A percentile compares a stretch with the other conserved stretches of the same genome.
phyloP scores from a whole-genome alignment of 495 filamentous ascomycete species.

The Physcia stellaris region DNA sequence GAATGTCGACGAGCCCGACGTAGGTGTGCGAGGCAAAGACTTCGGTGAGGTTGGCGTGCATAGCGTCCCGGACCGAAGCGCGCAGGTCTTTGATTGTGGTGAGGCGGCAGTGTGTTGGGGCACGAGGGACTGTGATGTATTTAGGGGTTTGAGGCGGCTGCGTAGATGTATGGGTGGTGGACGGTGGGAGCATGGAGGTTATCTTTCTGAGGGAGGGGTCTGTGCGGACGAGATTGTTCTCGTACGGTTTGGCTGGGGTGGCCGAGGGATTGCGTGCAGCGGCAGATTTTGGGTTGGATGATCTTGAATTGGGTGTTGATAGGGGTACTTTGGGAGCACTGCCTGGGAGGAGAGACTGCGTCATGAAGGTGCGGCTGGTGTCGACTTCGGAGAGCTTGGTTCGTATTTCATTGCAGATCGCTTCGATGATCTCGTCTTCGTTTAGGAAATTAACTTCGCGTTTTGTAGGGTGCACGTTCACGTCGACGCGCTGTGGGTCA shows the following conservation, averaged over 20 bases:
- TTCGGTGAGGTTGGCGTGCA: slow-evolving; percentile 84
- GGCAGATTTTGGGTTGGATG: slow-evolving; percentile 14
- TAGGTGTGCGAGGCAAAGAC: slow-evolving; percentile 84
- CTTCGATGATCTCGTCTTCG: slow-evolving; percentile 91
- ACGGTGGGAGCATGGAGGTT: slow-evolving; percentile 73
- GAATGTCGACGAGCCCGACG: slow-evolving; percentile 83
- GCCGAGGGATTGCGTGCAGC: slow-evolving; percentile 23
- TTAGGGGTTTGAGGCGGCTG: slow-evolving; percentile 20
- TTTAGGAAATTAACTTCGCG: slow-evolving; percentile 97
- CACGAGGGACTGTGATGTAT: slow-evolving; percentile 59
- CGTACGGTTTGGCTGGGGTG: slow-evolving; percentile 49
- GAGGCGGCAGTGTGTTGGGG: slow-evolving; percentile 53
- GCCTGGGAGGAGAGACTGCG: slow-evolving; percentile 77
- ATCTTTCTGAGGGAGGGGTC: slow-evolving; percentile 88
- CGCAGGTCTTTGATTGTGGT: slow-evolving; percentile 75
- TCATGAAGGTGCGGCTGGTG: slow-evolving; percentile 86
- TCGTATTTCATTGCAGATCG: slow-evolving; percentile 69
- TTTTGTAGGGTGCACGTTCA: slow-evolving; percentile 97
- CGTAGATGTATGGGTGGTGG: slow-evolving; percentile 12
- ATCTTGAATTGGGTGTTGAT: slow-evolving; percentile 17
- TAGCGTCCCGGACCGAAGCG: slow-evolving; percentile 61
- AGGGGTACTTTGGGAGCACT: slow-evolving; percentile 27
- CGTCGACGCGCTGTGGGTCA: slow-evolving; percentile 85
- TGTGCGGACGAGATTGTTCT: slow-evolving; percentile 82
- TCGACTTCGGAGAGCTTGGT: slow-evolving; percentile 76